phyloP scores from a whole-genome alignment of 1,284 basidiomycete species.

The Takashimella koratensis region DNA sequence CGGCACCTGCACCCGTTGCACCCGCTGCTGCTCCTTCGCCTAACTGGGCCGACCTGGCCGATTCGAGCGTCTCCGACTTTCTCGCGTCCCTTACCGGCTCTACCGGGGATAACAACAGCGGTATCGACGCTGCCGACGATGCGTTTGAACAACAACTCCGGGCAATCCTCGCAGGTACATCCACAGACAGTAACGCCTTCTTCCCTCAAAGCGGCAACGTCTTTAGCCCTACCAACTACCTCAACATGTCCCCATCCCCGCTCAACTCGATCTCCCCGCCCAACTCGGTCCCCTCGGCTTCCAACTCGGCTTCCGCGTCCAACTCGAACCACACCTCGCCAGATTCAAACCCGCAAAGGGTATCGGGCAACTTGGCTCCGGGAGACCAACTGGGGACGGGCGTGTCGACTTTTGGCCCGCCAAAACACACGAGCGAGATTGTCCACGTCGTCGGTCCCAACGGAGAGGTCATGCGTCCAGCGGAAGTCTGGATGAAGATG shows the following conservation, averaged over 20 bases:
- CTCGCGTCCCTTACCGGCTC: conserved; percentile 33
- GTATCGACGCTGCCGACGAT: conserved; percentile 24
- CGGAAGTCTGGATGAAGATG: conserved; percentile 41
- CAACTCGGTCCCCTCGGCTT: conserved; percentile 11
- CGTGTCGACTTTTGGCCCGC: conserved; percentile 13
- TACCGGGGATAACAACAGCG: conserved; percentile 6
- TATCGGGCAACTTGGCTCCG: background rate
- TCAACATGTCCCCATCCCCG: conserved; percentile 47
- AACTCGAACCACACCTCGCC: conserved; percentile 21
- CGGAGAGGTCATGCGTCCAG: conserved; percentile 40
- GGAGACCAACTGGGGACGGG: background rate
- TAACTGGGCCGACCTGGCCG: conserved; percentile 30
- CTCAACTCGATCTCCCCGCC: conserved; percentile 17
- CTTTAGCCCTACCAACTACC: conserved; percentile 44
- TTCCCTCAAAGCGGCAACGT: conserved; percentile 14
- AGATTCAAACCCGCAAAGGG: conserved; percentile 6
- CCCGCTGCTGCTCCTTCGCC: background rate
- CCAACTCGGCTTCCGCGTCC: conserved; percentile 4
- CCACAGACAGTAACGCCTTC: background rate
- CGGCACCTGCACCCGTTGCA: background rate
- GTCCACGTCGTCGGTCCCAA: conserved; percentile 36
- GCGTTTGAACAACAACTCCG: conserved; percentile 35
- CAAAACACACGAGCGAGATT: conserved; percentile 12
- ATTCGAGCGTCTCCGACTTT: conserved; percentile 40
- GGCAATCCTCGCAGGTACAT: conserved; percentile 20